A percentile compares a stretch with the other conserved stretches of the same genome.
These are phyloP conservation scores for Trapa bicornis DNA, from an alignment of 345 rosid species.

Conservation along the genomic window DNA sequence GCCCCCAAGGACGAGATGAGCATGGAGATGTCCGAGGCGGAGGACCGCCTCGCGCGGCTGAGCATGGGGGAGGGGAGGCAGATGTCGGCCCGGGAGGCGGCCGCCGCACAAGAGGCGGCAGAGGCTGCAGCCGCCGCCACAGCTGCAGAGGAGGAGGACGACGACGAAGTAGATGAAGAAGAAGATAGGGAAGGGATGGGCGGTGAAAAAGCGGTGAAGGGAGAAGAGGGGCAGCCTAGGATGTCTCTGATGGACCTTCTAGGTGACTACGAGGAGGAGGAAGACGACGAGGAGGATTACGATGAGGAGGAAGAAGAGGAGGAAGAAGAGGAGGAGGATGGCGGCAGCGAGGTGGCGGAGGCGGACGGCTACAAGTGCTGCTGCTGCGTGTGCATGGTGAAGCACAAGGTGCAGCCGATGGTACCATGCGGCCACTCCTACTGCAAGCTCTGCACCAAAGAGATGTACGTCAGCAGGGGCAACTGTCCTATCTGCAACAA, in stretches of 20 bases:
- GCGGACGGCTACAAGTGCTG: conserved; percentile 31
- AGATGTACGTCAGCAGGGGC: conserved; percentile 69
- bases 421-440: conserved; percentile 86
- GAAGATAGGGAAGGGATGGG: not conserved
- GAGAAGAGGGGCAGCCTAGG: conserved; percentile 25
- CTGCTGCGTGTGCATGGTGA: conserved; percentile 74
- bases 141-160: conserved; percentile 9
- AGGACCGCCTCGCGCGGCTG: conserved; percentile 14
- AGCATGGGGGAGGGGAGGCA: conserved; percentile 41
- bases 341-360: conserved; percentile 19
- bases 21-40: conserved; percentile 10
- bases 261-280: conserved; percentile 65
- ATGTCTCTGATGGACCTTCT: conserved; percentile 85
- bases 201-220: conserved; percentile 1
- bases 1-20: conserved; percentile 19
- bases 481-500: conserved; percentile 86
- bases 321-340: conserved; percentile 30
- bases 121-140: conserved; percentile 32
- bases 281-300: conserved; percentile 36
- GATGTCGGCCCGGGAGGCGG: conserved; percentile 79
- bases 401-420: conserved; percentile 65
- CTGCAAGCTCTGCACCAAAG: conserved; percentile 83
- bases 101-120: conserved; percentile 18
- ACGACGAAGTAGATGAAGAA: conserved; percentile 7
- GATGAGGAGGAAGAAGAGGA: conserved; percentile 24